A percentile compares a stretch with the other conserved stretches of the same genome.
Evolutionary conservation across 2,329 filamentous ascomycete genomes (phyloP).

Genomic region (Apiospora sp.): DNA sequence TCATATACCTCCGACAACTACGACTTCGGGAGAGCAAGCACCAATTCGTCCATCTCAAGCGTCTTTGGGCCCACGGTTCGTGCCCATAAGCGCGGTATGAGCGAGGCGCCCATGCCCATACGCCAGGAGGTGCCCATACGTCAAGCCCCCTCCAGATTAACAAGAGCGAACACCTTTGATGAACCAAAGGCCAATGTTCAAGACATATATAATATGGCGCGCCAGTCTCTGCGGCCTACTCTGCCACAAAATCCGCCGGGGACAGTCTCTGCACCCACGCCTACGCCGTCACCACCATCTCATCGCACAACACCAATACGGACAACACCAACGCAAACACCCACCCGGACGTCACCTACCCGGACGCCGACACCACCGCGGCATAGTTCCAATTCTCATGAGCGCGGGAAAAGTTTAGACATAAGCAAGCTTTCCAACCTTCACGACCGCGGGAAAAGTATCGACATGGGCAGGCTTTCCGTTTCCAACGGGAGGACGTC

Average conservation of each 20-base stretch:
- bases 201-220: slow-evolving; percentile 74
- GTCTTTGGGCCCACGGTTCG: slow-evolving; percentile 52
- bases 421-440: slow-evolving; percentile 58
- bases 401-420: slow-evolving; percentile 72
- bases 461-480: slow-evolving; percentile 64
- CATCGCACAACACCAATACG: slow-evolving; percentile 36
- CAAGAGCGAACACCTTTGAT: slow-evolving; percentile 53
- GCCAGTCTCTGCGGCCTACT: slow-evolving; percentile 76
- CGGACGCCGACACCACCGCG: slow-evolving; percentile 47
- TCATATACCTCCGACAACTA: slow-evolving; percentile 60
- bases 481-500: slow-evolving; percentile 53
- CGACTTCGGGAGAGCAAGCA: slow-evolving; percentile 70
- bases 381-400: slow-evolving; percentile 51
- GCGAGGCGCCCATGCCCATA: slow-evolving; percentile 63
- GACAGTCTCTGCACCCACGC: not conserved
- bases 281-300: slow-evolving; percentile 35
- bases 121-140: slow-evolving; percentile 62
- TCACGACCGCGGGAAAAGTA: slow-evolving; percentile 68
- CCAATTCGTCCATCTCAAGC: slow-evolving; percentile 77
- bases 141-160: slow-evolving; percentile 52
- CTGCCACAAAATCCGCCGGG: slow-evolving; percentile 46
- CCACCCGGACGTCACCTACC: slow-evolving; percentile 43
- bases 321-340: slow-evolving; percentile 42
- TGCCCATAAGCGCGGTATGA: slow-evolving; percentile 77
- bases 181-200: slow-evolving; percentile 58